Base-by-base conservation (phyloP, 306 rosid genomes). In the Herpetospermum pedunculosum region DNA sequence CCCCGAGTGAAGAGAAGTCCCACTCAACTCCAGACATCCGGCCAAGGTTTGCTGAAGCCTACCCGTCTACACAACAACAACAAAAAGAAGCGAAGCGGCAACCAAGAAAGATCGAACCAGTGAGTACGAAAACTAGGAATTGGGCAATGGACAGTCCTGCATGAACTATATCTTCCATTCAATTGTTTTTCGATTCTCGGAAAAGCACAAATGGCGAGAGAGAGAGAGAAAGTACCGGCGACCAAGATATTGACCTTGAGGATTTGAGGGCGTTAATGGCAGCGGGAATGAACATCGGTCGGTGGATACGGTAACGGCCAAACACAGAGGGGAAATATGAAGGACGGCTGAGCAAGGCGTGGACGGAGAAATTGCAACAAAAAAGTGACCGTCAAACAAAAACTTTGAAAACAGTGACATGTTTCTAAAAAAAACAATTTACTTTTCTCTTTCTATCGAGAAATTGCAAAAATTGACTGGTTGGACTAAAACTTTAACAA, bases 11-110 rank as follows among this genome's bases (percentile, higher is more conserved):
- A 93, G 77, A 44, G 80, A 70, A 52, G 70, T 85, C 50, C 98
- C 97, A 3, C 60, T 72, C 34, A 91, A 78, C 89, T 91, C 92
- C 46, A 93, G 81, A 70, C 83, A 86, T 72, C 83, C 82, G 4
- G 88, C 89, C 59, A 93, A 79, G 83, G 98, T 93, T 77, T 89
- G 90, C 85, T 93, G 98, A 59, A 87, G 80, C 87, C 76, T 78
- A 26, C 98, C 96, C 2, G 89, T 90, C 98, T 91, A 84, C 30
- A 35, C 26, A 40, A 32, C 5, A 10, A 25, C 0, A 29, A 7
- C 23, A 69, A 26, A 26, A 21, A 6, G 4, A 23, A 40, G 32
- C 18, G 6, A 16, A 65, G 34, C 35, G 5, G 53, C 3, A 67
- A 69, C 40, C 11, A 26, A 19, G 25, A 11, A 63, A 3, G 43